Conservation (phyloP, 805 yeast species). For the Yamadazyma takamatsuzukensis region DNA sequence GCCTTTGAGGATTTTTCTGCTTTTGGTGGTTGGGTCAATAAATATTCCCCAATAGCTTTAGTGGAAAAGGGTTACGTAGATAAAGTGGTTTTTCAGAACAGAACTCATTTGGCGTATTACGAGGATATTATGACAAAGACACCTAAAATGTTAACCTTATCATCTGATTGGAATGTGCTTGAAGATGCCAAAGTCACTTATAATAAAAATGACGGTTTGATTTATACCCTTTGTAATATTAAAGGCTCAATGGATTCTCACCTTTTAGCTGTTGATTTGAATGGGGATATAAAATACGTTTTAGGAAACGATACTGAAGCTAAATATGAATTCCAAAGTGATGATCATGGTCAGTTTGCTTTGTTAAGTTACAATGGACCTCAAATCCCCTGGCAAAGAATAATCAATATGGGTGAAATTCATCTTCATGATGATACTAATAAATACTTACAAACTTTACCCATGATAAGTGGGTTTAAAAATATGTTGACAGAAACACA, state of each 20-base stretch:
- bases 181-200: conserved; percentile 56
- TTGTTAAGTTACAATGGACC: conserved; percentile 75
- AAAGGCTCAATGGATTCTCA: conserved; percentile 80
- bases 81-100: conserved; percentile 51
- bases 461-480: conserved; percentile 15
- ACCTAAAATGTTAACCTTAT: conserved; percentile 48
- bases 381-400: conserved; percentile 68
- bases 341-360: conserved; percentile 68
- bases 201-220: conserved; percentile 37
- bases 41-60: conserved; percentile 19
- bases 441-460: conserved; percentile 11
- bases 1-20: conserved; percentile 30
- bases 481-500: conserved; percentile 12
- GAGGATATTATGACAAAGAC: conserved; percentile 48
- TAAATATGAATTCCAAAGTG: conserved; percentile 64
- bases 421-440: conserved; percentile 16
- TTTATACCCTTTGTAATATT: conserved; percentile 68
- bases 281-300: conserved; percentile 5
- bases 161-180: conserved; percentile 82
- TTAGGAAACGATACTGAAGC: conserved; percentile 45
- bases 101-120: conserved; percentile 75
- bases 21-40: conserved; percentile 63
- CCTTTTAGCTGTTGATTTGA: conserved; percentile 55
- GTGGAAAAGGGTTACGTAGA: conserved; percentile 58
- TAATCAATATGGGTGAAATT: conserved; percentile 41